Base-by-base conservation (phyloP, 176 grass and related monocot species). In the Microstegium vimineum region DNA sequence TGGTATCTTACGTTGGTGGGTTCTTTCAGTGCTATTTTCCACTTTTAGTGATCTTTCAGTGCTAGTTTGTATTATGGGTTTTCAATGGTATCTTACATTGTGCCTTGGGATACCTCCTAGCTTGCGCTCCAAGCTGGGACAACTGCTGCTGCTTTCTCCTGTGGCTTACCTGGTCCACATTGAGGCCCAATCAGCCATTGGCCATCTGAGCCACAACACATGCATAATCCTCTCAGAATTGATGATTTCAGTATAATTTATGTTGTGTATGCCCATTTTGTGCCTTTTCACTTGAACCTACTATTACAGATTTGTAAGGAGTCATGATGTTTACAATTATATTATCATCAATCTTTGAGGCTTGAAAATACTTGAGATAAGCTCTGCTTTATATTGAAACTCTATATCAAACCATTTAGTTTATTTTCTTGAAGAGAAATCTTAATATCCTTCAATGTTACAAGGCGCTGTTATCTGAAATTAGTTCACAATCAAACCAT, bases 371-470 rank as follows among this genome's bases (percentile, higher is more conserved):
- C 17, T 47, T 79, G 31, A 27, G 32, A 20, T 47, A 69, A 68
- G 22, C 13, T 54, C 31, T 79, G 40, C 59, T 47, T 43, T 71
- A 71, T 71, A 16, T 43, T 71, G 5, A 13, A 43, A 27, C 10
- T 41, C 38, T 27, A 12, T 13, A 42, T 41, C 38, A 71, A 43
- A 41, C 27, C 45, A 32, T 33, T 14, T 36, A 22, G n/a, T 37
- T 51, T 80, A 51, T 78, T 57, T 14, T 40, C 36, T 51, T 83
- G 20, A 22, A 37, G 73, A 74, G 62, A 65, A 66, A 38, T 49
- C n/a, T 62, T 36, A 28, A 54, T 66, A 54, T 23, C 1, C n/a
- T 54, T 40, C 34, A 57, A 15, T n/a, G 5, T 30, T 62, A 30
- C 27, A n/a, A 74, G 2, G 23, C 20, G 11, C 10, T 35, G 9